Evolutionary conservation across 148 eudicot genomes (phyloP), one percentile per base, ranked within the genome.

Genomic region (Camellia granthamiana): DNA sequence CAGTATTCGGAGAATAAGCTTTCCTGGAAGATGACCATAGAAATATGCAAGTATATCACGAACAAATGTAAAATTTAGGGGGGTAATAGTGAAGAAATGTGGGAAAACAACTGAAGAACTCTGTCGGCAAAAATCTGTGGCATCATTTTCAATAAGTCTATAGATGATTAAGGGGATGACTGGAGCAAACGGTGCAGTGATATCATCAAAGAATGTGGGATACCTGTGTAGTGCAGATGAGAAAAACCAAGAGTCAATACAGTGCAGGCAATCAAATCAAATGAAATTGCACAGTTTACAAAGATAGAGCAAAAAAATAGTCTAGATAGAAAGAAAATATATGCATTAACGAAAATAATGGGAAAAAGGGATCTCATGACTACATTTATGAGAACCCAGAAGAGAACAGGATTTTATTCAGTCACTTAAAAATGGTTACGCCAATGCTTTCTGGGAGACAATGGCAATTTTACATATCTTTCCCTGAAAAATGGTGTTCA

Each of bases 1-100:
- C 80, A 96, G 80, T 84, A 96, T 88, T 54, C 98, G 93, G 68
- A 93, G 89, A 79, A 96, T 86, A 52, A 96, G 90, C 85, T 92
- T 96, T 78, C 87, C 94, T 41, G 98, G 92, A 81, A 96, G 99
- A 89, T 91, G 95, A 59, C 97, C 95, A 69, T 96, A 94, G 83
- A 96, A 96, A 87, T 96, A 96, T 78, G 99, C 93, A 81, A 96
- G 89, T 81, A 94, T 93, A 74, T 96, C 99, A 76, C 99, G 99
- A 75, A 96, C 99, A 90, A 96, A 96, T 19, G 99, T 96, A 80
- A 96, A 92, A 83, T 92, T 89, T 71, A 96, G 78, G 79, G 79
- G 99, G 98, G 83, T 96, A 88, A 79, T 94, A 89, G 78, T 88
- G 92, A 82, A 96, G 86, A 85, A 96, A 87, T 76, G 85, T 69